Evolutionary conservation across 1,139 yeast species (phyloP).

Genomic region (Kodamaea arcana): DNA sequence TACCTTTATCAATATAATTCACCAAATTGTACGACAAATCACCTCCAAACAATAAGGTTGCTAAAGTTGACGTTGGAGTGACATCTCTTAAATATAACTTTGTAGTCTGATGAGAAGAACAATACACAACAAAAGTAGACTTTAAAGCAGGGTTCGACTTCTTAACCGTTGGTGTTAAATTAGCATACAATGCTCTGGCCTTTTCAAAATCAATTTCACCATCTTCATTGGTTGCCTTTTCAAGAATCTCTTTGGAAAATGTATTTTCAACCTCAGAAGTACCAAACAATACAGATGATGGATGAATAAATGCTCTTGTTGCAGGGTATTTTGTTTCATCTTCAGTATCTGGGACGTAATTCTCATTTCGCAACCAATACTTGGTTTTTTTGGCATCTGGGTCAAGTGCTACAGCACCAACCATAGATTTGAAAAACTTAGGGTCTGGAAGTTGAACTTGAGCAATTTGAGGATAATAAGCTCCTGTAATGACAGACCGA

Average conservation of each 20-base stretch:
- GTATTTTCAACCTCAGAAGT: constrained; percentile 10
- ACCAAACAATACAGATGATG: constrained; percentile 67
- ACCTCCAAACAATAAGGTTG: constrained; percentile 78
- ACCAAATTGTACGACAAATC: constrained; percentile 64
- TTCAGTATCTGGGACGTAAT: constrained; percentile 5
- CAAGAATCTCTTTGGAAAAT: constrained; percentile 13
- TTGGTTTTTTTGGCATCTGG: constrained; percentile 74
- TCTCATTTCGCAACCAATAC: constrained; percentile 66
- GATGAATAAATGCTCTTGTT: constrained; percentile 73
- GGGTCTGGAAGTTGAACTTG: constrained; percentile 80
- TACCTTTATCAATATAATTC: constrained; percentile 33
- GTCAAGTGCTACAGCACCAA: constrained; percentile 81
- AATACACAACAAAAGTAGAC: constrained; percentile 54
- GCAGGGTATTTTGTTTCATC: constrained; percentile 37
- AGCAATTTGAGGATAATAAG: constrained; percentile 79
- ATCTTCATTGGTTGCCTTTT: constrained; percentile 33
- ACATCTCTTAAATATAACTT: constrained; percentile 69
- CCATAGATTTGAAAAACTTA: constrained; percentile 61
- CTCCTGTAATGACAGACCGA: constrained; percentile 69
- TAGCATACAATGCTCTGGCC: constrained; percentile 23
- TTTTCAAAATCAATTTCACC: constrained; percentile 31
- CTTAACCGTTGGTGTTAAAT: constrained; percentile 32
- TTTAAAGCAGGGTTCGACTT: constrained; percentile 27
- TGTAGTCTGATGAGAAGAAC: constrained; percentile 56
- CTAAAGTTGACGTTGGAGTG: constrained; percentile 72